Percentiles rank a stretch among this genome's conserved stretches.
Evolutionary conservation across 1,284 basidiomycete genomes (phyloP).

Genomic region (Neolentinus lepideus): DNA sequence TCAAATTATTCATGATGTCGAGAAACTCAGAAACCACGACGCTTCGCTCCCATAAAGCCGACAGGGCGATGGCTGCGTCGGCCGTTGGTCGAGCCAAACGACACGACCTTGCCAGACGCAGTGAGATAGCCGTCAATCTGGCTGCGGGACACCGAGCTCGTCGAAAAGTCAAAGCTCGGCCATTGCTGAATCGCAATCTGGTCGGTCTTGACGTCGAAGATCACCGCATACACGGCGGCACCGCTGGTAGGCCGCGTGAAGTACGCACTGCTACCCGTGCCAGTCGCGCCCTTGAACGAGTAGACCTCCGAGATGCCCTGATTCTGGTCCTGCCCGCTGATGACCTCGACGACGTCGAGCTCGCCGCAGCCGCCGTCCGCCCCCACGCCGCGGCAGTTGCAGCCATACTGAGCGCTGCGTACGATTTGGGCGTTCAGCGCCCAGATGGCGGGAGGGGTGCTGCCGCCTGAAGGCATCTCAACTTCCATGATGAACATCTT

Average conservation of each 20-base stretch:
- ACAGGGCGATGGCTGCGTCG: slow-evolving; percentile 2
- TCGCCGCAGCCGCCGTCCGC: slow-evolving; percentile 20
- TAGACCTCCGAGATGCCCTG: slow-evolving; percentile 24
- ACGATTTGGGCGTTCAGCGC: slow-evolving; percentile 23
- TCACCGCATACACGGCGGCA: slow-evolving; percentile 14
- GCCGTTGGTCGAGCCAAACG: slow-evolving; percentile 12
- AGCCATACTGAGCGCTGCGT: slow-evolving; percentile 24
- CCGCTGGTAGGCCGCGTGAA: slow-evolving; percentile 18
- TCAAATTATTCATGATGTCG: no score
- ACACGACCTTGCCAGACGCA: slow-evolving; percentile 14
- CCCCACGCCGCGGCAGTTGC: slow-evolving; percentile 24
- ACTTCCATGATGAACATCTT: slow-evolving; percentile 20
- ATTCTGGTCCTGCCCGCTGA: slow-evolving; percentile 11
- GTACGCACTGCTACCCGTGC: slow-evolving; percentile 16
- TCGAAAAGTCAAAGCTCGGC: slow-evolving; percentile 17
- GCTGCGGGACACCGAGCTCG: slow-evolving; percentile 15
- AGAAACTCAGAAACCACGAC: not conserved
- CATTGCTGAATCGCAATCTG: slow-evolving; percentile 17
- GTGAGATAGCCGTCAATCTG: slow-evolving; percentile 18
- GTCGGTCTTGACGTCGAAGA: slow-evolving; percentile 21
- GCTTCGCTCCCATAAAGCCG: not conserved
- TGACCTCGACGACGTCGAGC: slow-evolving; percentile 23
- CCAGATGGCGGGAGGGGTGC: slow-evolving; percentile 22
- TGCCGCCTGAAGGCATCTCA: slow-evolving; percentile 12
- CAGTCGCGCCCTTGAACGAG: slow-evolving; percentile 24